Evolutionary conservation across 2,329 filamentous ascomycete species (phyloP).

Genomic region (Fusarium sp.): DNA sequence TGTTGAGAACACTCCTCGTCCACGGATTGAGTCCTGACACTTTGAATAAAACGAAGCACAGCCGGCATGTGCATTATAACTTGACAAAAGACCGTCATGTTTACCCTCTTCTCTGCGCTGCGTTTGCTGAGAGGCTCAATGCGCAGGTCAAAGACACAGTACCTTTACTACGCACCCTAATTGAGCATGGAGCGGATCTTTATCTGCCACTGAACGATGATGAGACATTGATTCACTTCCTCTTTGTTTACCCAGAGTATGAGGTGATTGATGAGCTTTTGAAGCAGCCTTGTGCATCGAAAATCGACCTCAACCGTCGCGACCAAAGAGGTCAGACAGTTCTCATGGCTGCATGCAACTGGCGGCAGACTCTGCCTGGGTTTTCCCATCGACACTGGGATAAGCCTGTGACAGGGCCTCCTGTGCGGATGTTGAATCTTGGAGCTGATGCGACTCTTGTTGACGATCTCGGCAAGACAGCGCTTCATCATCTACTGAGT

Average conservation of each 20-base stretch:
- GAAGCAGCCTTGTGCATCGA: slow-evolving; percentile 27
- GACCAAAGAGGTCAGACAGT: slow-evolving; percentile 35
- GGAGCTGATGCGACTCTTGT: slow-evolving; percentile 28
- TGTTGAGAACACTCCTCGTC: slow-evolving; percentile 28
- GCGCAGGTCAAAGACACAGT: not conserved
- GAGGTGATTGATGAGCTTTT: not conserved
- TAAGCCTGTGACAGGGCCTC: not conserved
- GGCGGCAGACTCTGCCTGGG: not conserved
- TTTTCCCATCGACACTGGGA: not conserved
- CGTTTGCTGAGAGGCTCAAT: not conserved
- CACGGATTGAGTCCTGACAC: slow-evolving; percentile 21
- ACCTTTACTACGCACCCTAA: slow-evolving; percentile 13
- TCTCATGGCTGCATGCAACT: slow-evolving; percentile 38
- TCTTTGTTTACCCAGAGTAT: slow-evolving; percentile 27
- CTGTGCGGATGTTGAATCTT: slow-evolving; percentile 26
- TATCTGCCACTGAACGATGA: slow-evolving; percentile 36
- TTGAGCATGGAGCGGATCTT: slow-evolving; percentile 27
- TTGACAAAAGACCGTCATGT: not conserved
- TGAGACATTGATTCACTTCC: slow-evolving; percentile 33
- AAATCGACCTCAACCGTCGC: slow-evolving; percentile 36
- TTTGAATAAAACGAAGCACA: slow-evolving; percentile 4
- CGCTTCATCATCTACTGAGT: slow-evolving; percentile 37
- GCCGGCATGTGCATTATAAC: not conserved
- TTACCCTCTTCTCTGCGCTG: slow-evolving; percentile 26
- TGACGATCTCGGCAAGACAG: slow-evolving; percentile 35